phyloP scores from a whole-genome alignment of 2,329 filamentous ascomycete genomes.

The Cercospora zeina region DNA sequence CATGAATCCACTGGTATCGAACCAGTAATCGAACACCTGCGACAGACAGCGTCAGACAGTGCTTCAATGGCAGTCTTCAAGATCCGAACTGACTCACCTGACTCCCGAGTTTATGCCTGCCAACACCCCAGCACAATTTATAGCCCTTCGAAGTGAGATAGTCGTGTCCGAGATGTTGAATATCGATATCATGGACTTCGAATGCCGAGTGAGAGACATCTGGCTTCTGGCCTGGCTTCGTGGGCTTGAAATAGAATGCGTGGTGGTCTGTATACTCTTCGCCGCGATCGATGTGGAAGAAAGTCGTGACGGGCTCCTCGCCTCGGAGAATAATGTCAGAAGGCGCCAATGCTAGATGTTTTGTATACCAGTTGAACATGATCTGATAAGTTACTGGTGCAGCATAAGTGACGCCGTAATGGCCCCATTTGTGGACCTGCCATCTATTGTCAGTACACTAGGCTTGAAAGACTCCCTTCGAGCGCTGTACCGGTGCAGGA shows the following conservation, averaged over 20 bases:
- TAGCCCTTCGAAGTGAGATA: constrained; percentile 51
- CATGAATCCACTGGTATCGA: constrained; percentile 35
- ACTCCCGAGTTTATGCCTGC: constrained; percentile 44
- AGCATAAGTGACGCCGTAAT: constrained; percentile 45
- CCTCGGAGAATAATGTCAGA: constrained; percentile 43
- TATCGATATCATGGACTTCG: constrained; percentile 71
- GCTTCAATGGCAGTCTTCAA: background rate
- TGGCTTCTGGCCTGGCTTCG: constrained; percentile 33
- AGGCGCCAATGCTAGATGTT: constrained; percentile 51
- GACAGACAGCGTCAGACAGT: background rate
- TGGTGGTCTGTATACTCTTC: constrained; percentile 57
- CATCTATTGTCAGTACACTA: background rate
- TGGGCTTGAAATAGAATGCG: constrained; percentile 52
- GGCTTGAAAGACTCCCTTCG: constrained; percentile 44
- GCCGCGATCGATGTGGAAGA: constrained; percentile 58
- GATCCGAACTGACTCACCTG: background rate
- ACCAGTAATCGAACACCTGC: constrained; percentile 70
- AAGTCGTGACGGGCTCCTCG: constrained; percentile 37
- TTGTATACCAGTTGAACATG: constrained; percentile 43
- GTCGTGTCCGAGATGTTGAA: constrained; percentile 68
- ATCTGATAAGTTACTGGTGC: background rate
- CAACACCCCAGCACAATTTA: constrained; percentile 67
- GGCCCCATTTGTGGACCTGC: constrained; percentile 37
- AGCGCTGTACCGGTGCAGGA: constrained; percentile 46
- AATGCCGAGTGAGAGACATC: constrained; percentile 67